Conservation (phyloP, 768 basidiomycete genomes). For the Kwoniella botswanensis region DNA sequence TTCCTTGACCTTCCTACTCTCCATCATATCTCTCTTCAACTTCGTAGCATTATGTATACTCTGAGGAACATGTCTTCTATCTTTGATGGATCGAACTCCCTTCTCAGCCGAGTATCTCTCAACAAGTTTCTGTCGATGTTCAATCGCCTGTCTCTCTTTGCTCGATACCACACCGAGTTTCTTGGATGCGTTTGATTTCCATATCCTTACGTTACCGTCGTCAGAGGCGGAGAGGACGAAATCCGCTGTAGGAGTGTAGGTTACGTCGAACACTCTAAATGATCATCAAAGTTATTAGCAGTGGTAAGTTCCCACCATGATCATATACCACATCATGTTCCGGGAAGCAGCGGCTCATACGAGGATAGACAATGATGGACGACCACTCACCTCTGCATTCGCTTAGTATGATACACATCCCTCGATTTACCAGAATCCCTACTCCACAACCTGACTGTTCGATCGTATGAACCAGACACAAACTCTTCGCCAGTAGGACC, state of each 20-base stretch:
- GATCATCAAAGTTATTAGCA: conserved; percentile 14
- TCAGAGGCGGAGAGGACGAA: conserved; percentile 91
- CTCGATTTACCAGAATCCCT: conserved; percentile 77
- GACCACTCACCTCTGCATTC: conserved; percentile 84
- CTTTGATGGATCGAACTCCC: conserved; percentile 77
- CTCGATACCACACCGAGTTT: conserved; percentile 89
- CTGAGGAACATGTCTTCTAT: conserved; percentile 86
- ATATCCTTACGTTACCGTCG: conserved; percentile 91
- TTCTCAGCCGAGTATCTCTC: conserved; percentile 85
- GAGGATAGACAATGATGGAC: no score
- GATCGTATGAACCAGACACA: conserved; percentile 95
- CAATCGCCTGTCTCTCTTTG: conserved; percentile 85
- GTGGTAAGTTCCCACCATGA: background rate
- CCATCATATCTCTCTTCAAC: conserved; percentile 92
- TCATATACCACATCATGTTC: background rate
- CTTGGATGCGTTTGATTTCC: conserved; percentile 92
- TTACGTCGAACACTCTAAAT: conserved; percentile 79
- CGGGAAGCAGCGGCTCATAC: no score
- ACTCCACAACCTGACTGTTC: conserved; percentile 91
- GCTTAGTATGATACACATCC: conserved; percentile 96
- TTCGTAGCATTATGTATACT: conserved; percentile 84
- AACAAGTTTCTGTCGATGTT: conserved; percentile 86
- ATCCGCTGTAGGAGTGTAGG: conserved; percentile 87
- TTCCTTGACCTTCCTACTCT: conserved; percentile 85
- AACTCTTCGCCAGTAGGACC: conserved; percentile 90